Evolutionary conservation across 78 protist genomes (phyloP).

Genomic region (Monocercomonoides exilis): DNA sequence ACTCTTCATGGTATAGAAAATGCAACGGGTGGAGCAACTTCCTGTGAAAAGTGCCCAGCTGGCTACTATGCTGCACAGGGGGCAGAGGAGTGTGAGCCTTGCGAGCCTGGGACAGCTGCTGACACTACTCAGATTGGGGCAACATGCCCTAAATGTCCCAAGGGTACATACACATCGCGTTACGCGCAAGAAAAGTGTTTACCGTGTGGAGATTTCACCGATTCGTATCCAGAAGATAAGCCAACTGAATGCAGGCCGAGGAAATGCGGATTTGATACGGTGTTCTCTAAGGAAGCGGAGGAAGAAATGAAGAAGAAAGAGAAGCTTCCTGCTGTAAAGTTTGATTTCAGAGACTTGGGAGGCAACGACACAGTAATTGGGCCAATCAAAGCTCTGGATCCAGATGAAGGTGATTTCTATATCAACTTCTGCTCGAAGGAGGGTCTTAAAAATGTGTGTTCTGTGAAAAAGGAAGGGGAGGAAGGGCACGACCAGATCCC

Average conservation of each 20-base stretch:
- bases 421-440: background rate
- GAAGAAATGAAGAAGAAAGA: too few species aligned
- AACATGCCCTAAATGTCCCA: background rate
- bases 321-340: too few species aligned
- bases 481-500: background rate
- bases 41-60: background rate
- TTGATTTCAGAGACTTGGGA: too few species aligned
- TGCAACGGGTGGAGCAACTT: background rate
- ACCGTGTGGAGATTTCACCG: background rate
- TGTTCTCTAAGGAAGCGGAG: too few species aligned
- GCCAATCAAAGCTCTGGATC: background rate
- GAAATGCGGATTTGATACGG: background rate
- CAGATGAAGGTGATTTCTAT: background rate
- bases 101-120: background rate
- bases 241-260: background rate
- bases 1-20: background rate
- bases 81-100: background rate
- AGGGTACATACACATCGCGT: background rate
- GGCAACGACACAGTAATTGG: background rate
- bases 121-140: background rate
- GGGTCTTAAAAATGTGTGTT: background rate
- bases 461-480: background rate
- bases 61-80: background rate
- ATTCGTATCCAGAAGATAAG: background rate
- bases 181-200: background rate